Percentiles rank a stretch among this genome's conserved stretches.
phyloP scores from a whole-genome alignment of 495 filamentous ascomycete species.

The Aspergillus homomorphus region DNA sequence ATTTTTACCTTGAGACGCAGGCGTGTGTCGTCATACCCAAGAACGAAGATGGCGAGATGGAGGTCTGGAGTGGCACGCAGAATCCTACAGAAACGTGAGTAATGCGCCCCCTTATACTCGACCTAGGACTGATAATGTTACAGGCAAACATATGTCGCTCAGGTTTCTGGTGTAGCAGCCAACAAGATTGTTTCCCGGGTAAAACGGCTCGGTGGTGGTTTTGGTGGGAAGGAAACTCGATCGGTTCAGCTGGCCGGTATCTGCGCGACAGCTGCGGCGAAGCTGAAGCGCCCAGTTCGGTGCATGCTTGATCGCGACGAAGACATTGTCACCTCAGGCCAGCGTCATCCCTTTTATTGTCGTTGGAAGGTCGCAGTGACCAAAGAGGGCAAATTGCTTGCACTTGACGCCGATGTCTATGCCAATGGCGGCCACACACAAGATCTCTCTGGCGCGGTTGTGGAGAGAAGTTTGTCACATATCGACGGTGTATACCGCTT shows the following conservation, averaged over 20 bases:
- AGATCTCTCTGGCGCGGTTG: constrained; percentile 84
- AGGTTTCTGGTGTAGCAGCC: constrained; percentile 74
- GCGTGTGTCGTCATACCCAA: constrained; percentile 85
- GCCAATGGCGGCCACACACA: constrained; percentile 90
- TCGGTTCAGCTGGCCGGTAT: constrained; percentile 85
- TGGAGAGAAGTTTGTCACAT: constrained; percentile 80
- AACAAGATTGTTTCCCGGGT: constrained; percentile 89
- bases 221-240: constrained; percentile 92
- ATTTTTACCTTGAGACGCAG: constrained; percentile 96
- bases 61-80: constrained; percentile 87
- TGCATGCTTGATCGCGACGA: constrained; percentile 98
- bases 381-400: constrained; percentile 88
- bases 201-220: constrained; percentile 93
- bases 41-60: constrained; percentile 92
- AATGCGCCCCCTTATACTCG: constrained; percentile 45
- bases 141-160: constrained; percentile 80
- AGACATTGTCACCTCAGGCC: constrained; percentile 88
- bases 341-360: constrained; percentile 89
- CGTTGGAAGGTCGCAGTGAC: constrained; percentile 92
- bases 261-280: constrained; percentile 79
- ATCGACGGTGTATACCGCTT: constrained; percentile 85
- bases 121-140: neutral
- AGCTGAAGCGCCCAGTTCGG: constrained; percentile 74
- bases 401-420: constrained; percentile 89
- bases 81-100: constrained; percentile 65